Evolutionary conservation across 257 asterid species (phyloP).

Genomic region (Galeopsis tetrahit): DNA sequence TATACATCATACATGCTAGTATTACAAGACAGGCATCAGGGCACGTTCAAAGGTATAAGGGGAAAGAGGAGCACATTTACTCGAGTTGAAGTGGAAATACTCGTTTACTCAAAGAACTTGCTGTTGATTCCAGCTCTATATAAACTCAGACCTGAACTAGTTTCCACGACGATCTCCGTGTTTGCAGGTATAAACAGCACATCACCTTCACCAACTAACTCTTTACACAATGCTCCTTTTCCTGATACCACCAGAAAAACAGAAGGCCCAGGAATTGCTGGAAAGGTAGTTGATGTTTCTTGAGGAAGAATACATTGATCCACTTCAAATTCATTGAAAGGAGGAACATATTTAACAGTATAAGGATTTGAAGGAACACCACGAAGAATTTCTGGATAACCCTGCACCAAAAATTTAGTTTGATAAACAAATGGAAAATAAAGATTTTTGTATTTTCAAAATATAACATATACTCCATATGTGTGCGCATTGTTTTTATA

Average conservation of each 20-base stretch:
- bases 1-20: constrained; percentile 26
- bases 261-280: constrained; percentile 75
- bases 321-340: constrained; percentile 93
- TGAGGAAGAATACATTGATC: constrained; percentile 77
- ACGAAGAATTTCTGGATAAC: constrained; percentile 67
- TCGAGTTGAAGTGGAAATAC: not conserved
- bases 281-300: constrained; percentile 54
- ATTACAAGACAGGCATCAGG: constrained; percentile 25
- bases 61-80: constrained; percentile 13
- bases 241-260: constrained; percentile 68
- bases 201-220: constrained; percentile 65
- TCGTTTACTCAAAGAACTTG: constrained; percentile 50
- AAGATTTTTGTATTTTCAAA: not conserved
- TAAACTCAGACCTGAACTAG: constrained; percentile 59
- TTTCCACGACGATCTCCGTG: constrained; percentile 46
- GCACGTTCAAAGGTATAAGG: not conserved
- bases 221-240: constrained; percentile 57
- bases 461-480: not conserved
- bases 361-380: constrained; percentile 68
- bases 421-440: not conserved
- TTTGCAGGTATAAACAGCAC: constrained; percentile 77
- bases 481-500: too few relatives aligned
- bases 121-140: constrained; percentile 86
- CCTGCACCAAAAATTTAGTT: constrained; percentile 49
- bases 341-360: constrained; percentile 71